Conservation (phyloP, 495 filamentous ascomycete genomes). For the Parathielavia appendiculata region DNA sequence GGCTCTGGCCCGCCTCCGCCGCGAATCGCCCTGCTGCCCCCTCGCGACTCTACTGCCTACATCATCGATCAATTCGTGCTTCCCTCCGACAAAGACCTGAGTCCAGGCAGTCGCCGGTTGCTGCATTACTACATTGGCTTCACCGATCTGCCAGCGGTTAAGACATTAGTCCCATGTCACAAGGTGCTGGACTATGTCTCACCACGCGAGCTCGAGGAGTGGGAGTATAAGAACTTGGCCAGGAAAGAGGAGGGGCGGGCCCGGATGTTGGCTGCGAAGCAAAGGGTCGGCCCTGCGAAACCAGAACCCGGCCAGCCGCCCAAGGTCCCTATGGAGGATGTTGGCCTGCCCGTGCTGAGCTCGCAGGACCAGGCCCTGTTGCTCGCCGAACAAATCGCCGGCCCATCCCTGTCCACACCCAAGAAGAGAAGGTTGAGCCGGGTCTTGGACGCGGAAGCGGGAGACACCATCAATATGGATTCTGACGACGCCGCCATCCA, state of each 20-base stretch:
- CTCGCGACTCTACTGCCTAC: constrained; percentile 41
- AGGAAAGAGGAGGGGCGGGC: constrained; percentile 29
- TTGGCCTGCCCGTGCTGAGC: neutral
- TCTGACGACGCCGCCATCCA: constrained; percentile 25
- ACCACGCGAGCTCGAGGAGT: constrained; percentile 41
- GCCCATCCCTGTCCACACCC: constrained; percentile 34
- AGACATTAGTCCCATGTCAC: constrained; percentile 34
- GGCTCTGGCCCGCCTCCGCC: constrained; percentile 38
- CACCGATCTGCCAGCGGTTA: constrained; percentile 38
- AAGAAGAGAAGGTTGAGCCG: constrained; percentile 22
- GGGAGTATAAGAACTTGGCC: constrained; percentile 35
- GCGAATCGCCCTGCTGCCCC: constrained; percentile 33
- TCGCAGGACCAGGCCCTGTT: constrained; percentile 16
- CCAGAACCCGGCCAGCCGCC: constrained; percentile 16
- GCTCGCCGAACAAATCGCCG: constrained; percentile 22
- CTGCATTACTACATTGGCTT: constrained; percentile 43
- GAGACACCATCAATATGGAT: constrained; percentile 17
- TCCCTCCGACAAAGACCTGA: constrained; percentile 27
- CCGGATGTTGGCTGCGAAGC: constrained; percentile 5
- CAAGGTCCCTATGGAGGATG: constrained; percentile 6
- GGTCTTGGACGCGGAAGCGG: constrained; percentile 13
- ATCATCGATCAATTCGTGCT: constrained; percentile 43
- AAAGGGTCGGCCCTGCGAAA: neutral
- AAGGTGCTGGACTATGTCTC: constrained; percentile 44
- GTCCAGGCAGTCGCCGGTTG: constrained; percentile 26